Evolutionary conservation across 208 protist genomes (phyloP), one percentile per base, ranked within the genome.

Genomic region (Crithidia acanthocephali): DNA sequence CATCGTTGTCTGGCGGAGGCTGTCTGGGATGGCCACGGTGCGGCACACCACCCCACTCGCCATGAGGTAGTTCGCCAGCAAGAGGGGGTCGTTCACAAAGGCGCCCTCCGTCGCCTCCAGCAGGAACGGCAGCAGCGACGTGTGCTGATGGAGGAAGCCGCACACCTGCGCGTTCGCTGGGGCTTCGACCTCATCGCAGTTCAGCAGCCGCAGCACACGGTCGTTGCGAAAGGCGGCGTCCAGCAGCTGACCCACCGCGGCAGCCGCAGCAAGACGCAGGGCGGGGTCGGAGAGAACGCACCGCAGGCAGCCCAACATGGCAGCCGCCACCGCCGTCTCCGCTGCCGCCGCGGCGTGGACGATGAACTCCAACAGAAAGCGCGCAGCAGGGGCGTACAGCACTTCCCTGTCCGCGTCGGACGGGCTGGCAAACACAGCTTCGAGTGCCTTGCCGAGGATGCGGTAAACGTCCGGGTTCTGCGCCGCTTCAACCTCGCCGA

Each of bases 31-130:
- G 8, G 72, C 55, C 15, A 68, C 64, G 35, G 81, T 68, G 18
- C 86, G 86, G 62, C 69, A 67, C 25, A 89, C 72, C 22, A 94
- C 79, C 16, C 85, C 87, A 35, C 85, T 85, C 28, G 87, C 78
- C 0, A 86, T 53, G 2, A 94, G 70, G 53, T 94, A 93, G 53
- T 96, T 96, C 16, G 85, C 86, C 7, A 93, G 77, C 18, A 93
- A 67, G n/a, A 96, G 76, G 4, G 81, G 75, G 59, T 96, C 91
- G 53, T 86, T 84, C 27, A 75, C 71, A 52, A 91, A 94, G 2
- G 86, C 80, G 1, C 44, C 56, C 37, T 76, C 28, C 2, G 87
- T 91, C 6, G 74, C 66, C 15, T 57, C 68, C 13, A 80, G 35
- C 30, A 96, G 79, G 37, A 82, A 86, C 27, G 74, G 37, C 11